Evolutionary conservation across 257 asterid genomes (phyloP).

Genomic region (Cruciata laevipes): DNA sequence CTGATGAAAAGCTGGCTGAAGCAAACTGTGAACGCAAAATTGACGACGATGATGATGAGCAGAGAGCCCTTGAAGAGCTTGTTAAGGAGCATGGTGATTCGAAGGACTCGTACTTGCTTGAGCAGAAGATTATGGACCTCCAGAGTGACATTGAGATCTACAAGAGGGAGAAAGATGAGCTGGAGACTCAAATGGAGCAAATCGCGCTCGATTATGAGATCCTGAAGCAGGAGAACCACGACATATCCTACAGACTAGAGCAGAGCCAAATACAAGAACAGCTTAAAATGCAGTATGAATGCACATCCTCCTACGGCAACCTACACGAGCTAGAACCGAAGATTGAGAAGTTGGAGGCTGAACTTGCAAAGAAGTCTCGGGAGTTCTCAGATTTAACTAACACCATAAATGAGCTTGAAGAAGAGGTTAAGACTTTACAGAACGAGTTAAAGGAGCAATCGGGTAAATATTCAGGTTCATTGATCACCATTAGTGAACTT

Average conservation of each 20-base stretch:
- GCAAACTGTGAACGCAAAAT: constrained; percentile 19
- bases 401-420: constrained; percentile 53
- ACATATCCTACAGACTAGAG: constrained; percentile 64
- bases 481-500: constrained; percentile 47
- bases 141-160: constrained; percentile 62
- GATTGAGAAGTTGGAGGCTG: constrained; percentile 58
- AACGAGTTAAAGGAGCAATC: constrained; percentile 45
- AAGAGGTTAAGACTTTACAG: constrained; percentile 57
- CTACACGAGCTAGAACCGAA: constrained; percentile 59
- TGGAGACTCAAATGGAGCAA: constrained; percentile 95
- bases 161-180: constrained; percentile 67
- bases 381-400: constrained; percentile 40
- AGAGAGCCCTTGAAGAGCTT: constrained; percentile 67
- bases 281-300: constrained; percentile 81
- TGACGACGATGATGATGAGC: constrained; percentile 57
- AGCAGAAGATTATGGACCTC: constrained; percentile 71
- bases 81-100: constrained; percentile 67
- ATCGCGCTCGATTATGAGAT: constrained; percentile 95
- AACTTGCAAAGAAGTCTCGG: constrained; percentile 43
- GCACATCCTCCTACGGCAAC: constrained; percentile 49
- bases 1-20: constrained; percentile 18
- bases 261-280: constrained; percentile 85
- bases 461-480: constrained; percentile 39
- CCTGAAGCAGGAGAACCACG: constrained; percentile 88
- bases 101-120: constrained; percentile 59